Evolutionary conservation across 768 basidiomycete species (phyloP).

Genomic region (Mycena leptocephala): DNA sequence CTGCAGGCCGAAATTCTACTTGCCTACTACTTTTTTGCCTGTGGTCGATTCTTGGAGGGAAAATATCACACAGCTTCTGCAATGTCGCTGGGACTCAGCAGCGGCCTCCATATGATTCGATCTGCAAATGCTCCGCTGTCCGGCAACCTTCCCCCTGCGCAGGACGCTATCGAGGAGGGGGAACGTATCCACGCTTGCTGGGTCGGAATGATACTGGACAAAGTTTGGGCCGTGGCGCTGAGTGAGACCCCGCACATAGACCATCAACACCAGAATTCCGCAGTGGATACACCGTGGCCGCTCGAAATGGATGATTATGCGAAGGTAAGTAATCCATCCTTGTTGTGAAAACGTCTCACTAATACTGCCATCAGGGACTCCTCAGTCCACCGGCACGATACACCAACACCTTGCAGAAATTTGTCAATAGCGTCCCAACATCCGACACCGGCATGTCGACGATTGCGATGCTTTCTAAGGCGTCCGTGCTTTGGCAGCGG

Average conservation of each 20-base stretch:
- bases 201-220: conserved; percentile 54
- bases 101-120: conserved; percentile 57
- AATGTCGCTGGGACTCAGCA: conserved; percentile 51
- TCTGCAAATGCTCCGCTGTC: conserved; percentile 45
- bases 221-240: conserved; percentile 59
- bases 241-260: conserved; percentile 44
- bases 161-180: conserved; percentile 53
- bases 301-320: conserved; percentile 54
- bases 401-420: conserved; percentile 6
- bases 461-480: conserved; percentile 13
- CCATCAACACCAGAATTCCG: not conserved
- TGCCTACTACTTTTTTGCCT: conserved; percentile 68
- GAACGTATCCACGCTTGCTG: conserved; percentile 56
- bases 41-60: conserved; percentile 64
- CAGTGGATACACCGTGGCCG: conserved; percentile 56
- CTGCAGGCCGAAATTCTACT: conserved; percentile 73
- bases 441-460: not conserved
- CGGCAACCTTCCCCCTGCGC: conserved; percentile 40
- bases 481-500: conserved; percentile 22
- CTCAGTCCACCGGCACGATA: not conserved
- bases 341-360: not conserved
- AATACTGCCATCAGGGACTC: not conserved
- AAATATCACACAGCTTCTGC: conserved; percentile 58
- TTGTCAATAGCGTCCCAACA: not conserved
- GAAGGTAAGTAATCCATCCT: conserved; percentile 39